Evolutionary conservation across 805 yeast genomes (phyloP).

Genomic region (Teunomyces lycoperdinae): DNA sequence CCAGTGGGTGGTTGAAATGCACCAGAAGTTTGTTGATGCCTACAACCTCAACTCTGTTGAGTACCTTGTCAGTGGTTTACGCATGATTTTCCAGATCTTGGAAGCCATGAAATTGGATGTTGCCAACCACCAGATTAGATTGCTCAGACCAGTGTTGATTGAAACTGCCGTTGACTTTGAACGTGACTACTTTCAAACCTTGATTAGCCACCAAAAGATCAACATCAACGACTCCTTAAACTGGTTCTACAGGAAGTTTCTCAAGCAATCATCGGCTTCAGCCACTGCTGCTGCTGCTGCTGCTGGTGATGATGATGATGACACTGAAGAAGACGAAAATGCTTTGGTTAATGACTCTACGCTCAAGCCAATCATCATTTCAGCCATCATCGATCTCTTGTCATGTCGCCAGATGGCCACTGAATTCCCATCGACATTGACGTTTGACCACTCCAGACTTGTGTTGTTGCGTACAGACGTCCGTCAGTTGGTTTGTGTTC

Average conservation of each 20-base stretch:
- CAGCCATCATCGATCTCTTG: constrained; percentile 59
- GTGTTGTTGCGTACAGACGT: constrained; percentile 80
- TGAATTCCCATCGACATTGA: constrained; percentile 79
- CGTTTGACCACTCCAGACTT: constrained; percentile 80
- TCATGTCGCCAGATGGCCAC: constrained; percentile 78
- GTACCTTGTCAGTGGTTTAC: constrained; percentile 69
- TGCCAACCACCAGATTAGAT: constrained; percentile 89
- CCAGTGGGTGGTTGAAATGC: constrained; percentile 83
- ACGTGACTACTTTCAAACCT: constrained; percentile 68
- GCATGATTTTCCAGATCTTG: constrained; percentile 74
- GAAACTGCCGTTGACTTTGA: constrained; percentile 89
- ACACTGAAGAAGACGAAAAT: constrained; percentile 11
- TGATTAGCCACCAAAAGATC: constrained; percentile 53
- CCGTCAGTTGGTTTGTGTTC: constrained; percentile 77
- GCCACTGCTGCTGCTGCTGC: background rate
- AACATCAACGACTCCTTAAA: constrained; percentile 57
- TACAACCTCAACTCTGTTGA: constrained; percentile 42
- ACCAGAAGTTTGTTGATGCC: constrained; percentile 51
- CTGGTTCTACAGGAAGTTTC: constrained; percentile 56
- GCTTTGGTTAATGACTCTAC: constrained; percentile 14
- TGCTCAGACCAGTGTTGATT: constrained; percentile 76
- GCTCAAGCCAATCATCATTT: constrained; percentile 40
- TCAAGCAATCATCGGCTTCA: constrained; percentile 13
- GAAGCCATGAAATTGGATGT: constrained; percentile 95
- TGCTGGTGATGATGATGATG: constrained; percentile 4